Evolutionary conservation across 495 filamentous ascomycete species (phyloP), one percentile per base, ranked within the genome.

Genomic region (Lichenothelia convexa): DNA sequence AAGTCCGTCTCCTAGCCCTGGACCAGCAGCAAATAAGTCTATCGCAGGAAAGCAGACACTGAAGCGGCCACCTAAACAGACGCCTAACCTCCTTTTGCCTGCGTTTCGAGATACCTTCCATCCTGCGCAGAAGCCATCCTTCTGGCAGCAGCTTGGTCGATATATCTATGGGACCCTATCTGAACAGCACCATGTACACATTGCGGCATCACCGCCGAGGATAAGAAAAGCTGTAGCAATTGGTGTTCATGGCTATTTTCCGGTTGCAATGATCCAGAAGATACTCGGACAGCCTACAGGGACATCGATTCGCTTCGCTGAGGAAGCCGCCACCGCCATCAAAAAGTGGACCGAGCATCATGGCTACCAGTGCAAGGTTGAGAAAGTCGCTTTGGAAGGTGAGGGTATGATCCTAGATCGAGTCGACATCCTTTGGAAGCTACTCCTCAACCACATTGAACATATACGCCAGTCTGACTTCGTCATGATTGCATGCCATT

Each of bases 361-460:
- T 24, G 69, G 71, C 21, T 75, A 75, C 26, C 59, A 63, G 3
- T 70, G 68, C 41, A 63, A 72, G 12, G 78, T 97, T 34, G 84
- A 92, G 45, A 93, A 91, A 47, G 76, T 95, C 4, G 83, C 89
- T 12, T 64, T 97, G 3, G 89, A 95, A 62, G 89, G 89, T n/a
- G 89, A 97, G 59, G 89, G 89, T n/a, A 82, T 78, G 50, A 89
- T 97, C 21, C 67, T 70, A 3, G 85, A 95, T 35, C 71, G 89
- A 15, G 83, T 95, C 2, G 78, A 86, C 38, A 72, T 84, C 33
- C 62, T 97, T 3, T 97, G 89, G 89, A 93, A 89, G 51, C 63
- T 95, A 2, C 59, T 94, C 18, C 60, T 94, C 19, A 95, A 93
- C 49, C 93, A 84, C 86, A 81, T 93, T 54, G 80, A 92, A 17